A percentile compares a stretch with the other conserved stretches of the same genome.
Evolutionary conservation across 306 rosid species (phyloP).

Genomic region (Prunus kanzakura): DNA sequence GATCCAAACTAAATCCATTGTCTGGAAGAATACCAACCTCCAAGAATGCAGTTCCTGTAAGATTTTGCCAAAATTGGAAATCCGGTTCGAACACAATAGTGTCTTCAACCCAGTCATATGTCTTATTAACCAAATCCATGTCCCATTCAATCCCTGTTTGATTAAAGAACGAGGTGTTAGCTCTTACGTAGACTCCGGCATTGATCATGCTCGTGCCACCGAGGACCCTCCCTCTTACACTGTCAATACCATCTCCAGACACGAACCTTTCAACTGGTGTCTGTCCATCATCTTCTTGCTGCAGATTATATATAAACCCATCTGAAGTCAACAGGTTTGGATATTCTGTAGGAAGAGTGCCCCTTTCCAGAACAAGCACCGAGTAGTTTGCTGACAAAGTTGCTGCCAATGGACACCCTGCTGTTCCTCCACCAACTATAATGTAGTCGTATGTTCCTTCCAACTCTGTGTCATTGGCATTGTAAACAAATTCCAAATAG

Average conservation of each 20-base stretch:
- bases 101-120: conserved; percentile 30
- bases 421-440: too few species aligned
- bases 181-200: conserved; percentile 4
- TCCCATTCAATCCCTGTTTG: conserved; percentile 17
- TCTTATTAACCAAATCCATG: conserved; percentile 15
- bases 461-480: conserved; percentile 3
- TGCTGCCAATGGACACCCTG: conserved; percentile 13
- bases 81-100: neutral
- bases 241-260: too few species aligned
- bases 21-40: conserved; percentile 4
- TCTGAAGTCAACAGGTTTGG: neutral
- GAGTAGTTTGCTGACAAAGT: conserved; percentile 25
- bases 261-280: too few species aligned
- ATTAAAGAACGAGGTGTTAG: neutral
- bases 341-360: neutral
- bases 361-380: conserved; percentile 25
- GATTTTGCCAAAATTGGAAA: conserved; percentile 10
- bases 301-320: too few species aligned
- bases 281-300: too few species aligned
- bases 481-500: conserved; percentile 21
- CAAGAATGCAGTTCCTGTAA: neutral
- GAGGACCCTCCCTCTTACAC: too few species aligned
- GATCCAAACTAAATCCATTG: conserved; percentile 18
- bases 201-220: too few species aligned
- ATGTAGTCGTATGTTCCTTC: too few species aligned